Base-by-base conservation (phyloP, 1,284 basidiomycete species). In the Trichosporon sp. region DNA sequence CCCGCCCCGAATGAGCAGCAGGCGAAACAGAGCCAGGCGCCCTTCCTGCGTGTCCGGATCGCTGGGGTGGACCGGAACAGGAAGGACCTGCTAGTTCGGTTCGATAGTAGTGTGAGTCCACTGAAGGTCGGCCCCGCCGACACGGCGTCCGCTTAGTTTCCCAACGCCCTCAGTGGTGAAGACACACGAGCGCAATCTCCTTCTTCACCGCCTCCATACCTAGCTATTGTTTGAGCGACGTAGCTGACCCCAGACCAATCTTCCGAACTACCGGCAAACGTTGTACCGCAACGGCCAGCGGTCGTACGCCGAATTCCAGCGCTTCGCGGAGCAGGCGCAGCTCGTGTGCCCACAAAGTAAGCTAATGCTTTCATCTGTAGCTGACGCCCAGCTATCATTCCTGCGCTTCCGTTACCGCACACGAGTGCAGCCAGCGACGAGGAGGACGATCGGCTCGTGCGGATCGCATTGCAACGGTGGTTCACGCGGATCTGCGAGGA, bases 401-500 rank as follows among this genome's bases (percentile, higher is more conserved):
- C 95, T 12, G 95, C 95, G 2, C 87, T 97, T 11, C 94, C 95
- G 0, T 87, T 96, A 21, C 89, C 94, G 1, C 92, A 96, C 75
- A 97, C 94, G 0, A 96, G 94, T 1, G 95, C 95, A 1, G 91
- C 93, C 26, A 95, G 93, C 14, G 94, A 97, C 80, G 95, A 97
- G 84, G 96, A 98, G 84, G 87, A 98, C 82, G 95, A 98, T 82
- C 88, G 96, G 40, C 87, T 98, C 1, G 93, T 98, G 51, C 91
- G 91, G 79, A 91, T 95, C 74, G 93, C 94, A 87, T 87, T 97
- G 31, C 96, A 97, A 84, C 87, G 92, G 72, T 98, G 95, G 94
- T 88, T 96, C 71, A 90, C 91, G 6, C 87, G 95, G 67, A 89
- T 98, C 48, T 94, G 92, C 83, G 92, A 94, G 78, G 93, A 98